Evolutionary conservation across 805 yeast species (phyloP).

Genomic region (Hanseniaspora pseudoguilliermondii): DNA sequence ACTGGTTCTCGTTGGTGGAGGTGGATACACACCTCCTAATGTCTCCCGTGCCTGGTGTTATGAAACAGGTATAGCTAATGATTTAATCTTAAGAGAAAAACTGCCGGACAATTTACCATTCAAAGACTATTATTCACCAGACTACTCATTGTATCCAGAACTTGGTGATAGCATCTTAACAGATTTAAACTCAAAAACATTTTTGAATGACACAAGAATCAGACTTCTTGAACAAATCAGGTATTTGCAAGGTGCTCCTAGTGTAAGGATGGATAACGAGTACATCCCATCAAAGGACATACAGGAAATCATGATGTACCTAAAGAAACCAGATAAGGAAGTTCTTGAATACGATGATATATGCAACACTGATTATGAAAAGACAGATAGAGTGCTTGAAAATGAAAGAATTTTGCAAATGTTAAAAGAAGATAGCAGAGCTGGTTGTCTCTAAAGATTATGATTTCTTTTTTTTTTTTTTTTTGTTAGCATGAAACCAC

Average conservation of each 20-base stretch:
- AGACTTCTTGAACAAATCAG: constrained; percentile 72
- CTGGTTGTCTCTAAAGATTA: constrained; percentile 16
- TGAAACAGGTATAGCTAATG: constrained; percentile 79
- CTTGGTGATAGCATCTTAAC: constrained; percentile 33
- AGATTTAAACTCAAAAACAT: constrained; percentile 65
- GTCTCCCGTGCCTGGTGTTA: constrained; percentile 92
- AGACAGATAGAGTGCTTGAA: constrained; percentile 24
- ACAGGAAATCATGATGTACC: constrained; percentile 21
- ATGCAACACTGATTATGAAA: constrained; percentile 24
- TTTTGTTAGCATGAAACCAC: neutral
- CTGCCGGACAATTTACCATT: constrained; percentile 67
- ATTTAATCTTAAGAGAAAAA: constrained; percentile 60
- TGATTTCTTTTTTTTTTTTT: neutral
- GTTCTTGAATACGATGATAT: constrained; percentile 19
- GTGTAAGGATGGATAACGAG: constrained; percentile 75
- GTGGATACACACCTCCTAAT: constrained; percentile 95
- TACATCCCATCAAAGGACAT: constrained; percentile 55
- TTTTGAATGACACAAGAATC: constrained; percentile 64
- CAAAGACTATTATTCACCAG: constrained; percentile 78
- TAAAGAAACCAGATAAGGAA: constrained; percentile 34
- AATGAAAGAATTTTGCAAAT: constrained; percentile 30
- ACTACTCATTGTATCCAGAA: constrained; percentile 69
- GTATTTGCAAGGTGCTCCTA: constrained; percentile 79
- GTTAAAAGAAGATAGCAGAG: constrained; percentile 30
- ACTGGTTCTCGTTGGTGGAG: constrained; percentile 90